Base-by-base conservation (phyloP, 2,329 filamentous ascomycete species). In the Zasmidium citrigriseum region DNA sequence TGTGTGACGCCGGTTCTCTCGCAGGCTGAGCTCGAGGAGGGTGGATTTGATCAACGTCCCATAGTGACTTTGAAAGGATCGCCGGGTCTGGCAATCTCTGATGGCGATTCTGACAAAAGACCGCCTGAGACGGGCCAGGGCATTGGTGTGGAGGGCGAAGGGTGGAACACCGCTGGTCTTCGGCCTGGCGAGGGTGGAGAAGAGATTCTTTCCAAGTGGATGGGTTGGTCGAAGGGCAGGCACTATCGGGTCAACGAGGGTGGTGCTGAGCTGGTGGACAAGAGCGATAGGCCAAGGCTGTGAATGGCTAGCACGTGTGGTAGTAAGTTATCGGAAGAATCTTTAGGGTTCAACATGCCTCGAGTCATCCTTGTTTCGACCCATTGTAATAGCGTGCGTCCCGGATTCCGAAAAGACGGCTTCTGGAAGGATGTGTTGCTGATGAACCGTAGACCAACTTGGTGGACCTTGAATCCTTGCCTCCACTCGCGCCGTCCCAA, bases 1-100 rank as follows among this genome's bases (percentile, higher is more conserved):
- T 98, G 93, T 73, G 91, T 89, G 63, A 91, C 90, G n/a, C 93
- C 93, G 0, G 90, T 98, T 1, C 78, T 96, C 45, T 87, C 86
- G 29, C 90, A 91, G 64, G 69, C 66, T 0, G 92, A 96, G 75
- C 78, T 96, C 46, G 84, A 91, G 68, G 64, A 72, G n/a, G 76
- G 72, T 20, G 82, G 81, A 0, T 86, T 87, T 48, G 89, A 92
- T 64, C 89, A 91, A 76, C 76, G 90, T 60, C 89, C 89, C 1
- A 76, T 82, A 1, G 89, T 93, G 10, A 86, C 86, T 34, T 74
- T 97, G 68, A 82, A 80, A 38, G 81, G 79, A 22, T 92, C 90
- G 11, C 92, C 93, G 0, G 86, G 83, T 20, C 75, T 86, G 49
- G 87, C 86, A 0, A 80, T 91, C 14, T 77, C 81, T 3, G 78